These are phyloP conservation scores for Gonapodya prolifera DNA, from an alignment of 192 early-diverging fungal genomes.

Conservation along the genomic window DNA sequence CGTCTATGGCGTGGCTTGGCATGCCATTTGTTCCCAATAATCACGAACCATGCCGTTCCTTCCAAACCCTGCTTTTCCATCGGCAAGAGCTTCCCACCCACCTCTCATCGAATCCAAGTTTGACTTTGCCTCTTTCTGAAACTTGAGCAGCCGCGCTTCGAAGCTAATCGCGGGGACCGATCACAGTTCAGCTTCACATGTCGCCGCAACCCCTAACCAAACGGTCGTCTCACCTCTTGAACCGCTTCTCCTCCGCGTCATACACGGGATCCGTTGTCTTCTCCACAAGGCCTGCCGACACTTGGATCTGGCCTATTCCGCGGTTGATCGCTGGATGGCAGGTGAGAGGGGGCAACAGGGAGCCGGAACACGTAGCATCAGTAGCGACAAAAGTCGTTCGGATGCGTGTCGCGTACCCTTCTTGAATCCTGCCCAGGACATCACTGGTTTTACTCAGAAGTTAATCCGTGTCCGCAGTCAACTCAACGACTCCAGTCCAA, in stretches of 20 bases:
- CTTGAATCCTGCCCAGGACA: not conserved
- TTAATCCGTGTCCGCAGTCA: too few relatives aligned
- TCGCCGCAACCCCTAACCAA: not conserved
- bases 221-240: not conserved
- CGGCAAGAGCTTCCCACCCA: conserved; percentile 22
- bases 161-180: not conserved
- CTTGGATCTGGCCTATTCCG: not conserved
- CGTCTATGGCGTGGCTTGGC: too few relatives aligned
- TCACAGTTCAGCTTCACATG: not conserved
- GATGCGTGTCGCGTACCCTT: not conserved
- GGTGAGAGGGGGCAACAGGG: not conserved
- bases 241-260: conserved; percentile 5
- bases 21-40: too few relatives aligned
- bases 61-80: too few relatives aligned
- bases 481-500: too few relatives aligned
- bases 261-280: not conserved
- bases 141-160: conserved; percentile 65
- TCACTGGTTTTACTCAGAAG: too few relatives aligned
- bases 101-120: conserved; percentile 76
- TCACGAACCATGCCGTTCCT: too few relatives aligned
- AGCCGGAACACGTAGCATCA: not conserved
- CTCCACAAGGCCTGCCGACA: not conserved
- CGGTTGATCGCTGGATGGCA: not conserved
- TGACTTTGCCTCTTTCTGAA: conserved; percentile 85
- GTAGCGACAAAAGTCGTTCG: not conserved